Evolutionary conservation across 768 basidiomycete genomes (phyloP).

Genomic region (Boletus pseudo-olivaceus): DNA sequence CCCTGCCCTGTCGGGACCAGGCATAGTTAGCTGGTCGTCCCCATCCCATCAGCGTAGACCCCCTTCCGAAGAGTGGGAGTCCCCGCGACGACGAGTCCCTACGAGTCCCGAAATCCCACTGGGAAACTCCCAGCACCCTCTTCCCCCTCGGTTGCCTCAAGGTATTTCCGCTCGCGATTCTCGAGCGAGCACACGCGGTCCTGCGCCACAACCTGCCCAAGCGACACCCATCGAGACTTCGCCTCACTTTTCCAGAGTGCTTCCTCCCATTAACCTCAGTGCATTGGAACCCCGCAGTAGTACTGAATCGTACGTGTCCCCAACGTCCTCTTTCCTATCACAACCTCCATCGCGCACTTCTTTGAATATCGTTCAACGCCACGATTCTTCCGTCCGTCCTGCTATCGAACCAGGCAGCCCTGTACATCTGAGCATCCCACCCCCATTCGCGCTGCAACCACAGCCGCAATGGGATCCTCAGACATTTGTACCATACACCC

Average conservation of each 20-base stretch:
- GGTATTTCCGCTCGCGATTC: constrained; percentile 8
- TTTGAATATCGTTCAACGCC: constrained; percentile 15
- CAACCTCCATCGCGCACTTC: constrained; percentile 25
- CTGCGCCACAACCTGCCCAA: constrained; percentile 10
- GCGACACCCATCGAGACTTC: constrained; percentile 14
- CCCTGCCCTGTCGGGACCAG: constrained; percentile 50
- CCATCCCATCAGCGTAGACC: constrained; percentile 11
- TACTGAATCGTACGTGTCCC: constrained; percentile 18
- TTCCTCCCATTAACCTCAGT: constrained; percentile 26
- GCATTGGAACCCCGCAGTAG: constrained; percentile 15
- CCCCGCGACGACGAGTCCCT: constrained; percentile 9
- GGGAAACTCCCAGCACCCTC: constrained; percentile 2
- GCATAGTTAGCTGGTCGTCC: constrained; percentile 43
- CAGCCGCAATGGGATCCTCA: constrained; percentile 60
- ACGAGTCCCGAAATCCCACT: constrained; percentile 8
- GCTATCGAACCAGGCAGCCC: constrained; percentile 12
- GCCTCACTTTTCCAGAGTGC: constrained; percentile 26
- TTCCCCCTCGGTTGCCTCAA: constrained; percentile 7
- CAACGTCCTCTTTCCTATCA: constrained; percentile 32
- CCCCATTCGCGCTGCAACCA: constrained; percentile 68
- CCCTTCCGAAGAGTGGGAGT: constrained; percentile 19
- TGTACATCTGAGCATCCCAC: constrained; percentile 30
- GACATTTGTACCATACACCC: constrained; percentile 36
- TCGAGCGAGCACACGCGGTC: constrained; percentile 9
- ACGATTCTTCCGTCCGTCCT: constrained; percentile 20